A percentile compares a stretch with the other conserved stretches of the same genome.
phyloP scores from a whole-genome alignment of 2,329 filamentous ascomycete species.

The Drechslerella stenobrocha region DNA sequence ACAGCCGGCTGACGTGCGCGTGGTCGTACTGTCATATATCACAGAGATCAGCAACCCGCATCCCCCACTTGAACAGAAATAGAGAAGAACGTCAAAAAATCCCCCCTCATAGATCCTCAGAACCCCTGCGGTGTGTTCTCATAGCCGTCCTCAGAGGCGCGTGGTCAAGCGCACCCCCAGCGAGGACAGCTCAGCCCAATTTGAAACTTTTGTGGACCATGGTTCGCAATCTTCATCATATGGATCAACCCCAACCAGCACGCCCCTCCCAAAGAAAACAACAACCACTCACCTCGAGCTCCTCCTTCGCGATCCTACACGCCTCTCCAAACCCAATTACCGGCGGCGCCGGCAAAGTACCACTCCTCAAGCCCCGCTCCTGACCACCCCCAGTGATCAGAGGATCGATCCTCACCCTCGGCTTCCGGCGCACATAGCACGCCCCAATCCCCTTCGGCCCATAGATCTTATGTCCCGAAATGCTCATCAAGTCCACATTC shows the following conservation, averaged over 20 bases:
- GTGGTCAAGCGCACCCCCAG: constrained; percentile 39
- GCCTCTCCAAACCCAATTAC: constrained; percentile 94
- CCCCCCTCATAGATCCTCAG: constrained; percentile 33
- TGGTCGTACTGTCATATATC: constrained; percentile 73
- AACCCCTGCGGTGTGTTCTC: constrained; percentile 51
- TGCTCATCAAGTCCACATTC: constrained; percentile 98
- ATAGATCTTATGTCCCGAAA: constrained; percentile 98
- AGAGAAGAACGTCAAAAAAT: constrained; percentile 47
- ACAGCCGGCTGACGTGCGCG: constrained; percentile 78
- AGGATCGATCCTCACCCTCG: constrained; percentile 89
- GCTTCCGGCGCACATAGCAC: constrained; percentile 89
- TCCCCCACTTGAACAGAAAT: constrained; percentile 40
- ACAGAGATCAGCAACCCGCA: constrained; percentile 12
- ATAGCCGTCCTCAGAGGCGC: constrained; percentile 29
- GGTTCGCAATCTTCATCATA: constrained; percentile 81
- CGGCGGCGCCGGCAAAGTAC: constrained; percentile 84
- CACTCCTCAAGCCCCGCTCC: constrained; percentile 90
- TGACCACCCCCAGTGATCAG: constrained; percentile 96
- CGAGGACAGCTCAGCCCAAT: constrained; percentile 42
- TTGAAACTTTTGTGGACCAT: constrained; percentile 57
- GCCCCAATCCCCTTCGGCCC: constrained; percentile 96
- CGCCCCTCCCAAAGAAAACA: constrained; percentile 36
- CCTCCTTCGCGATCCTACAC: constrained; percentile 84
- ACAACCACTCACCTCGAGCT: constrained; percentile 74
- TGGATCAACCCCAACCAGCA: constrained; percentile 44